A percentile compares a stretch with the other conserved stretches of the same genome.
These are phyloP conservation scores for Dictyophora rubrovolvata DNA, from an alignment of 768 basidiomycete genomes.

Conservation along the genomic window DNA sequence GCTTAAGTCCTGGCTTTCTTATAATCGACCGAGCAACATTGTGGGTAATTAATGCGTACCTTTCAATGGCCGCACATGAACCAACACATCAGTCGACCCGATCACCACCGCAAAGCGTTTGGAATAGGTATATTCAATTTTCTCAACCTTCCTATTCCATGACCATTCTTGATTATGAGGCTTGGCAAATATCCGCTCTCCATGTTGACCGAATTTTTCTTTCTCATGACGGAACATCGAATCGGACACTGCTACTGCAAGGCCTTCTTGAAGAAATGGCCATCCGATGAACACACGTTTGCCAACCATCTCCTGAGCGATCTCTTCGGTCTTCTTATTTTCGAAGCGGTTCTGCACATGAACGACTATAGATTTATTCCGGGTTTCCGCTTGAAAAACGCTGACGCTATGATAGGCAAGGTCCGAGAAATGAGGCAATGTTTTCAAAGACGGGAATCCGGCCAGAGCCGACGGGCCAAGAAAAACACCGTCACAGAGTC, in stretches of 20 bases:
- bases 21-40: not conserved
- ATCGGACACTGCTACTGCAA: constrained; percentile 81
- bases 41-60: constrained; percentile 33
- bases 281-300: constrained; percentile 73
- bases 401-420: constrained; percentile 87
- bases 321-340: constrained; percentile 51
- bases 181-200: constrained; percentile 50
- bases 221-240: constrained; percentile 77
- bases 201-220: constrained; percentile 37
- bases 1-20: constrained; percentile 60
- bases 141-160: constrained; percentile 77
- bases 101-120: constrained; percentile 84
- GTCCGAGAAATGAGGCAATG: constrained; percentile 65
- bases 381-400: constrained; percentile 81
- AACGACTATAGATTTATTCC: constrained; percentile 90
- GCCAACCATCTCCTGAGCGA: constrained; percentile 69
- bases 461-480: constrained; percentile 81
- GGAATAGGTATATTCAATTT: constrained; percentile 76
- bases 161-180: constrained; percentile 63
- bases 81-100: constrained; percentile 64
- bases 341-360: constrained; percentile 73
- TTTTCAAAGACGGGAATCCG: constrained; percentile 93
- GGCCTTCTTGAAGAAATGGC: constrained; percentile 93
- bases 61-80: constrained; percentile 88
- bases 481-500: constrained; percentile 80